Base-by-base conservation (phyloP, 2,329 filamentous ascomycete genomes). In the Chaetomiaceae sp. region DNA sequence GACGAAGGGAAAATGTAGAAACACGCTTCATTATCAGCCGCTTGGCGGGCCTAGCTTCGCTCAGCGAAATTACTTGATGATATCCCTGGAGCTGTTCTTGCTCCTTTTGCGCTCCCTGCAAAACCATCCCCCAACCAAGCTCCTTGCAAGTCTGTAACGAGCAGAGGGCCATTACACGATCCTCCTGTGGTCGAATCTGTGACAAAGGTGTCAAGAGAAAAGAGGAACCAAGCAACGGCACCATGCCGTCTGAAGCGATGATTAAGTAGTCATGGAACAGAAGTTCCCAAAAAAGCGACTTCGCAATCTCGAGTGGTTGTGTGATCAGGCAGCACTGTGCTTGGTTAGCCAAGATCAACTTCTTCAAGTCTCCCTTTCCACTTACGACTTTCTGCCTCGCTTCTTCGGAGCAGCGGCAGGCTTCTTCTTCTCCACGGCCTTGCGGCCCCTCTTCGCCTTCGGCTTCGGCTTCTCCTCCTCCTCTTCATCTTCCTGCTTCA, bases 361-460 rank as follows among this genome's bases (percentile, higher is more conserved):
- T 8, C 8, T 34, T 23, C 5, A 17, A 38, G n/a, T n/a, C n/a
- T n/a, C 7, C 6, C 27, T 34, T 29, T 15, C 25, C 7, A 53
- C 53, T 56, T 22, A 57, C 53, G 42, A 45, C 37, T 53, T 61
- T 33, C 49, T 55, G 37, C 47, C 55, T 17, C 54, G 50, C 12
- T 11, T 47, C 52, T 54, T 60, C 34, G 47, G 17, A 6, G 52
- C 47, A 3, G 44, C 40, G 6, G 22, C 47, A 33, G 44, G 1
- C 43, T 53, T 47, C 43, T 53, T 47, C 17, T 46, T 42, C 23
- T 51, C 51, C 36, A 17, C 47, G 15, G 39, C 37, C 29, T 54
- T 51, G 20, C 56, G 53, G 34, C 42, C 53, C 6, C 37, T 57
- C 58, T 58, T 60, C 14, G 50, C 20, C 45, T 56, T 61, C 17